Conservation (phyloP, 768 basidiomycete species). For the Russula sp. region DNA sequence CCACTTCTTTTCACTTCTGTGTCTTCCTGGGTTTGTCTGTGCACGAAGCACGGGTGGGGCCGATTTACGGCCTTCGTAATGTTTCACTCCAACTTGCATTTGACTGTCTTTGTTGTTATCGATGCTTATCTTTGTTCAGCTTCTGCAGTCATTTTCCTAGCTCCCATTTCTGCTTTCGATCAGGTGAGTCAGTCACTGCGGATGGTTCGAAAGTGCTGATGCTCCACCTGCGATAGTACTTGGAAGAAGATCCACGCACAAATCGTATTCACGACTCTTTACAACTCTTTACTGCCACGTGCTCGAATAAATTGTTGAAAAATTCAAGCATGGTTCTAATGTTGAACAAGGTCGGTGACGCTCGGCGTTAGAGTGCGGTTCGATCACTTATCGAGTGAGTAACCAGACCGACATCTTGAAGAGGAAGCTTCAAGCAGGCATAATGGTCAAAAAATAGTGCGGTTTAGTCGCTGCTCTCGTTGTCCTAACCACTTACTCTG, state of each 20-base stretch:
- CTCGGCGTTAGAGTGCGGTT: conserved; percentile 41
- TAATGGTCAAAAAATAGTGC: conserved; percentile 78
- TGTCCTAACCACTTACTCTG: background rate
- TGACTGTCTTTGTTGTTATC: conserved; percentile 9
- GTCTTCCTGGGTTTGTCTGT: conserved; percentile 41
- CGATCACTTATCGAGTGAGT: conserved; percentile 33
- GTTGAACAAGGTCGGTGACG: conserved; percentile 64
- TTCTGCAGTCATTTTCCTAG: conserved; percentile 82
- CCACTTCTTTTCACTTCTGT: conserved; percentile 69
- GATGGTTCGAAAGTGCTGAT: conserved; percentile 44
- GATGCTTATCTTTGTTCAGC: conserved; percentile 42
- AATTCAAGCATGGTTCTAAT: conserved; percentile 49
- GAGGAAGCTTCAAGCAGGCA: conserved; percentile 65
- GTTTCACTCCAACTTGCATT: conserved; percentile 8
- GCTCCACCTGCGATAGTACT: conserved; percentile 49
- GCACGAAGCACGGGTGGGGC: conserved; percentile 8
- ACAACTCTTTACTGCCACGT: conserved; percentile 84
- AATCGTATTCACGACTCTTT: conserved; percentile 86
- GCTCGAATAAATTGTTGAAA: conserved; percentile 75
- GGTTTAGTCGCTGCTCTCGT: conserved; percentile 30
- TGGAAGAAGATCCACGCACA: conserved; percentile 81
- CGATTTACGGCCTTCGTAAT: conserved; percentile 4
- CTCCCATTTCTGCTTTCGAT: conserved; percentile 84
- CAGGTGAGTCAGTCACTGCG: conserved; percentile 48
- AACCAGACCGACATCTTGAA: conserved; percentile 78